Evolutionary conservation across 1,284 basidiomycete genomes (phyloP).

Genomic region (Rugosomyces carneus): DNA sequence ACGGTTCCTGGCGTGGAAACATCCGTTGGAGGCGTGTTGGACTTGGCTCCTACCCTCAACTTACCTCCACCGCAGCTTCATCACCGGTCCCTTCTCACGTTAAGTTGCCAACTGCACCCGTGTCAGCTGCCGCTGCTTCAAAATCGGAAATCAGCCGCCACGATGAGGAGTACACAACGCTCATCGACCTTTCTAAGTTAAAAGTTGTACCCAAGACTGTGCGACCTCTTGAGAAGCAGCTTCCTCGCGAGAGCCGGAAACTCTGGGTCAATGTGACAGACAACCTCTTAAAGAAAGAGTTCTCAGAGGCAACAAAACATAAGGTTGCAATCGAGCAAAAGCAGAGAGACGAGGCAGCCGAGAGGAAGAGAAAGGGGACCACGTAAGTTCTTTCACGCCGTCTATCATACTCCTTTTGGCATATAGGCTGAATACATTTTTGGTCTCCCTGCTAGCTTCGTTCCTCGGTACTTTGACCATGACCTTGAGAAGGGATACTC

Average conservation of each 20-base stretch:
- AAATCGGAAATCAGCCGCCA: constrained; percentile 23
- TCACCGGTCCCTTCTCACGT: constrained; percentile 37
- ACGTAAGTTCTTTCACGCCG: constrained; percentile 49
- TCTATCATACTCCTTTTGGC: background rate
- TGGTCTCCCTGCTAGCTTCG: constrained; percentile 55
- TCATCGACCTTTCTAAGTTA: constrained; percentile 77
- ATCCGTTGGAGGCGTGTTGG: constrained; percentile 79
- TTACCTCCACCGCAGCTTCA: constrained; percentile 33
- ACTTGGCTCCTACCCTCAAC: constrained; percentile 36
- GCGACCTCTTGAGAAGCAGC: constrained; percentile 76
- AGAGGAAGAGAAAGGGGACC: constrained; percentile 72
- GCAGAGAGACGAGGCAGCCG: constrained; percentile 81
- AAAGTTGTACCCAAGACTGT: constrained; percentile 81
- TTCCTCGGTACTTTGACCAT: constrained; percentile 75
- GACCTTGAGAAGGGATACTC: constrained; percentile 74
- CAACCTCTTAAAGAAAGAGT: constrained; percentile 79
- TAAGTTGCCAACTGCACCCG: constrained; percentile 26
- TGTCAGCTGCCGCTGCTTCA: constrained; percentile 24
- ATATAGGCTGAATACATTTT: background rate
- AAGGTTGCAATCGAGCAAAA: constrained; percentile 88
- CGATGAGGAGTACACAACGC: constrained; percentile 55
- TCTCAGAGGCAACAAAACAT: constrained; percentile 79
- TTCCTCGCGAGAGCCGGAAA: constrained; percentile 77
- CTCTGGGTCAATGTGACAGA: constrained; percentile 87
- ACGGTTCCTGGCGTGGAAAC: constrained; percentile 83